Evolutionary conservation across 108 stramenopile genomes (phyloP), one percentile per base, ranked within the genome.

Genomic region (Cyclotella baltica): DNA sequence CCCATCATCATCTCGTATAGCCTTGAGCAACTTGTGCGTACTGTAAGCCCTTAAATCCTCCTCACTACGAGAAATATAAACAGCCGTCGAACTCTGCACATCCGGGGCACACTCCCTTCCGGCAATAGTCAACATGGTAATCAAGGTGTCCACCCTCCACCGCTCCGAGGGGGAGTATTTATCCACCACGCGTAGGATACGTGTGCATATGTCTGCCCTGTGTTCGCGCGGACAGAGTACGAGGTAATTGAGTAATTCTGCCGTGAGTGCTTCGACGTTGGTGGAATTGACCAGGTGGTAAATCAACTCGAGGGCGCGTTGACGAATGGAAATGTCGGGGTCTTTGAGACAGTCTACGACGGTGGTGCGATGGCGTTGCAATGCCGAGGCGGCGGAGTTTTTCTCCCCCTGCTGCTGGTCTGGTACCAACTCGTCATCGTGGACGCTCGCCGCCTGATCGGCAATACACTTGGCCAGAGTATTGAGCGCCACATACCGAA

Each of bases 341-440:
- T 99, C 98, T 75, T 97, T 96, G 73, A 99, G 88, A 84, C 99
- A 99, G 61, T 98, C 98, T 20, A 99, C 98, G 3, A 99, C 97
- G 23, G 96, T 97, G 22, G 73, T 86, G 11, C 97, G 85, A 80
- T 98, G 97, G 52, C 94, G 90, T 70, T 98, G 97, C 58, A 98
- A 72, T 1, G 97, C 97, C 31, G 94, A 85, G 6, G 90, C 79
- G 46, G 93, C 93, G 61, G 80, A 90, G 70, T 90, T 92, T 20
- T 84, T 85, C 29, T 52, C 70, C 0, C 10, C 51, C 51, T n/a
- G 18, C n/a, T n/a, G 19, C n/a, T 10, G 10, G 51, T n/a, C 4
- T 52, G n/a, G 33, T 36, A 18, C 47, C 47, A 1, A 22, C 48
- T 23, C 72, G 15, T 47, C 77, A 25, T 76, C 79, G 34, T 63